A percentile compares a stretch with the other conserved stretches of the same genome.
phyloP scores from a whole-genome alignment of 2,329 filamentous ascomycete species.

The Penicillium sp. region DNA sequence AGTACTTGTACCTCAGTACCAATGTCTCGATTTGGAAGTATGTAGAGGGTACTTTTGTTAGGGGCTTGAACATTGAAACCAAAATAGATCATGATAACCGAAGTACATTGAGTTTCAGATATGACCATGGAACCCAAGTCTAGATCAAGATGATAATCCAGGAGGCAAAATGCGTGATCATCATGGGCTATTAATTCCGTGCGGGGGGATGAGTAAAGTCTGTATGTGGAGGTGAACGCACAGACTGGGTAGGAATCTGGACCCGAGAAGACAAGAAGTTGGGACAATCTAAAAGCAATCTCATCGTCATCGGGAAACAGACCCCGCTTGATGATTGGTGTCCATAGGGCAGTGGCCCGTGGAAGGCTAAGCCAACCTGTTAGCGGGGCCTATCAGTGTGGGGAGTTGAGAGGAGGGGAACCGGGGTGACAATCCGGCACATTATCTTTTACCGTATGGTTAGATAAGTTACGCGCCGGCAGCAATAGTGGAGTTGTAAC shows the following conservation, averaged over 20 bases:
- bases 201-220: neutral
- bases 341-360: constrained; percentile 1
- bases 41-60: neutral
- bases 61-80: neutral
- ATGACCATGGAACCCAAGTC: neutral
- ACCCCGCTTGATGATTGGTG: constrained; percentile 1
- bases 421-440: neutral
- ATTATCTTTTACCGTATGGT: neutral
- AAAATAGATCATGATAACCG: neutral
- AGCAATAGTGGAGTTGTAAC: neutral
- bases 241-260: constrained; percentile 13
- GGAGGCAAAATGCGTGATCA: neutral
- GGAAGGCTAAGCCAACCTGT: neutral
- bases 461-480: neutral
- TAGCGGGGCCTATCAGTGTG: neutral
- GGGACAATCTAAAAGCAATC: constrained; percentile 1
- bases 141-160: neutral
- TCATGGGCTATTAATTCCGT: neutral
- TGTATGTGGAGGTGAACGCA: neutral
- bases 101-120: neutral
- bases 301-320: constrained; percentile 7
- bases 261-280: constrained; percentile 6
- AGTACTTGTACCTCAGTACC: neutral
- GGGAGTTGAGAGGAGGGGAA: neutral
- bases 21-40: neutral